These are phyloP conservation scores for Phaseolus lunatus DNA, from an alignment of 306 rosid genomes.

Conservation along the genomic window DNA sequence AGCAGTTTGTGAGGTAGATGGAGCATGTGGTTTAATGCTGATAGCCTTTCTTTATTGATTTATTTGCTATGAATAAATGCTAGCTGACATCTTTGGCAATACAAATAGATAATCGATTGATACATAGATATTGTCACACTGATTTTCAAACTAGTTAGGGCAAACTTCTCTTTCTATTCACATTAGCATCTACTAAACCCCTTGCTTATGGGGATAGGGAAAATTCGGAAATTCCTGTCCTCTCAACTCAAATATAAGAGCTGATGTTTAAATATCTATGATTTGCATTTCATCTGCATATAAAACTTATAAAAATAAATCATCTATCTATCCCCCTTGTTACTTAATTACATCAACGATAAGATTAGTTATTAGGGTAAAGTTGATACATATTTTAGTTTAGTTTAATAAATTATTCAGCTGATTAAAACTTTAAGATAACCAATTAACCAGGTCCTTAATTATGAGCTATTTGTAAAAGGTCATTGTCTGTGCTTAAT, in stretches of 20 bases:
- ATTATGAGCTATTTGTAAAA: constrained; percentile 9
- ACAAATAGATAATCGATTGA: constrained; percentile 24
- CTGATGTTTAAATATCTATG: background rate
- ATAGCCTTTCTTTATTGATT: background rate
- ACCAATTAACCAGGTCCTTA: constrained; percentile 4
- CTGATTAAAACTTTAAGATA: background rate
- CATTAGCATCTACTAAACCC: constrained; percentile 6
- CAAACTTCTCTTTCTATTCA: constrained; percentile 37
- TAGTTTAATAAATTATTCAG: background rate
- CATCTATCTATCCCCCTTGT: background rate
- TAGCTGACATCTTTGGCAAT: constrained; percentile 17
- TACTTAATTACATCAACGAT: background rate
- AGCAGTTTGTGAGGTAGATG: constrained; percentile 6
- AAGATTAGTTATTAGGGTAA: background rate
- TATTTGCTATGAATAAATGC: constrained; percentile 1
- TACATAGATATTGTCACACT: constrained; percentile 16
- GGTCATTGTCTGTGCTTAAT: constrained; percentile 17
- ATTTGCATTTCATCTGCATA: background rate
- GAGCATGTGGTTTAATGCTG: background rate
- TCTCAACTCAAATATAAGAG: background rate
- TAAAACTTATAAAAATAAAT: background rate
- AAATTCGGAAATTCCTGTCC: constrained; percentile 3
- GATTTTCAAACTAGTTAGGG: constrained; percentile 25
- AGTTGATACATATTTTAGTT: too few relatives aligned
- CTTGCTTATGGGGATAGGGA: background rate